Conservation (phyloP, 345 rosid species). For the Salix koriyanagi region DNA sequence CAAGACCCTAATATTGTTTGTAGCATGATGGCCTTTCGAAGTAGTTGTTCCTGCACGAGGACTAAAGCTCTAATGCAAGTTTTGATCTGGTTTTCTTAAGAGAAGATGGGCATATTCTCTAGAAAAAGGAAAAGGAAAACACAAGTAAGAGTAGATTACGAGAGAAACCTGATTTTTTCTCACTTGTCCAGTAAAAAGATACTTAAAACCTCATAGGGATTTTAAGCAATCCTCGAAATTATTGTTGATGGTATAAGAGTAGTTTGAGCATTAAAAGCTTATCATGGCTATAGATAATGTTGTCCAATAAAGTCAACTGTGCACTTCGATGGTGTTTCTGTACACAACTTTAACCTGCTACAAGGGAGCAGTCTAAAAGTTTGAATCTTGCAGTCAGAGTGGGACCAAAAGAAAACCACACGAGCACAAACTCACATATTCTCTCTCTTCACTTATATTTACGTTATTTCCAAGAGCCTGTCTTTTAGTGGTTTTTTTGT, state of each 20-base stretch:
- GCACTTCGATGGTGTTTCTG: not conserved
- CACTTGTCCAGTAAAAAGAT: no score
- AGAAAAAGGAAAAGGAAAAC: no score
- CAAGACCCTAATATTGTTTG: no score
- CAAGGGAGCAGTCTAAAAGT: conserved; percentile 27
- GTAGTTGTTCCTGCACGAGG: no score
- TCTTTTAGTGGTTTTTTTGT: conserved; percentile 38
- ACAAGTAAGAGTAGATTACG: no score
- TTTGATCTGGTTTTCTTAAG: no score
- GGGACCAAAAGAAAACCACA: conserved; percentile 5
- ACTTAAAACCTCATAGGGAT: no score
- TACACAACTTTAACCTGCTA: not conserved
- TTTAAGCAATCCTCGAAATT: no score
- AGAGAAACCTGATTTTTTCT: not conserved
- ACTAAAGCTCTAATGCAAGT: no score
- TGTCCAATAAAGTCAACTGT: not conserved
- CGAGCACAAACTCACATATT: not conserved
- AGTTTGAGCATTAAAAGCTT: not conserved
- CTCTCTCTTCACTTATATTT: conserved; percentile 33
- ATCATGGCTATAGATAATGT: not conserved
- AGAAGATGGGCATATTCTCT: no score
- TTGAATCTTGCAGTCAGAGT: conserved; percentile 34
- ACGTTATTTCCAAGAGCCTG: conserved; percentile 48
- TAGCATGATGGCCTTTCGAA: no score
- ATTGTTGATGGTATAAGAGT: no score